Evolutionary conservation across 2,329 filamentous ascomycete genomes (phyloP), one percentile per base, ranked within the genome.

Genomic region (Arthroderma uncinatum): DNA sequence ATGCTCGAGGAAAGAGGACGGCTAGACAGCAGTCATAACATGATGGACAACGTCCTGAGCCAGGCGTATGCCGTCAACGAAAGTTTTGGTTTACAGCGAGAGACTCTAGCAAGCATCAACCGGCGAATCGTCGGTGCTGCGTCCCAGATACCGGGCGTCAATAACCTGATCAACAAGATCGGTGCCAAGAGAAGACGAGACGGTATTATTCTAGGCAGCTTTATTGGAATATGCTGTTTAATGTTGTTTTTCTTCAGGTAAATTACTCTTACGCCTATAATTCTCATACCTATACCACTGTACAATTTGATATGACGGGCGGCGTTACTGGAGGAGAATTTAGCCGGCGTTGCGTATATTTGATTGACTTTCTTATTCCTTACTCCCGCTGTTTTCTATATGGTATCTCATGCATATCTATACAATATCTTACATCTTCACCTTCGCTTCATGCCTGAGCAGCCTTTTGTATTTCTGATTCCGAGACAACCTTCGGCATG

Each of bases 51-150:
- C 61, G 90, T 98, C 34, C 78, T 98, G 59, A 91, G 86, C 68
- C 93, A 97, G 76, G 93, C 93, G 6, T 98, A 98, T 74, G 91
- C 92, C 9, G 89, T 97, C 55, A 94, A 95, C 69, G 90, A 97
- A 74, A 91, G 79, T 71, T 97, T 98, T 70, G 79, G 82, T 12
- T 67, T 90, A 57, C 93, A 98, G 77, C 80, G 91, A 60, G 91
- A 97, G 77, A 92, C 86, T 25, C 74, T 98, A 61, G 82, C 85
- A 47, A 94, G 82, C 70, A 92, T 98, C 67, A 95, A 96, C 71
- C 79, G 92, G 61, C 81, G 92, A 61, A 97, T 98, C 71, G 90
- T 89, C 3, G 79, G 86, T 34, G 92, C 91, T 28, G 93, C 92
- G 39, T 89, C 87, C 67, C 87, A 95, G 69, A 86, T 98, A 14